Conservation (phyloP, 805 yeast genomes). For the Hanseniaspora lindneri region DNA sequence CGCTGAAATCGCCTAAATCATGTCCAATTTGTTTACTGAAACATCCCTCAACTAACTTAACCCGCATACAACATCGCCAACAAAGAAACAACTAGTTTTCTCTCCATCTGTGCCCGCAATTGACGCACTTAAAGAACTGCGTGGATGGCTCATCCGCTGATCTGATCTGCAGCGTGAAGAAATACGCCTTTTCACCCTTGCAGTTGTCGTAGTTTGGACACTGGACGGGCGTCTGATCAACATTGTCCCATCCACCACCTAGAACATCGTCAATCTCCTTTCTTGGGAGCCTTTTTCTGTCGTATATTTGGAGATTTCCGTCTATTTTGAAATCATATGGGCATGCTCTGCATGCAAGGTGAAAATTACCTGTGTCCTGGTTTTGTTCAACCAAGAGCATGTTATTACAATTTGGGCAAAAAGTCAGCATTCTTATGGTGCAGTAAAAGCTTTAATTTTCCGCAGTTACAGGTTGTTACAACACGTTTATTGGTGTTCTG, state of each 20-base stretch:
- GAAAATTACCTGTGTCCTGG: constrained; percentile 50
- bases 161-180: constrained; percentile 90
- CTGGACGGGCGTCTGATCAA: constrained; percentile 86
- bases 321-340: constrained; percentile 87
- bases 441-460: too few species aligned
- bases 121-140: constrained; percentile 88
- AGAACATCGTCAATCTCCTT: constrained; percentile 92
- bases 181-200: constrained; percentile 84
- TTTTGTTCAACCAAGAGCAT: constrained; percentile 49
- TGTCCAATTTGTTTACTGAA: too few species aligned
- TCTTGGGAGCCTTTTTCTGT: constrained; percentile 68
- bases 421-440: constrained; percentile 90
- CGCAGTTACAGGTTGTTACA: too few species aligned
- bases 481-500: too few species aligned
- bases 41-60: too few species aligned
- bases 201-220: constrained; percentile 75
- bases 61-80: too few species aligned
- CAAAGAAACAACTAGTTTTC: constrained; percentile 77
- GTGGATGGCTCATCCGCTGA: constrained; percentile 99
- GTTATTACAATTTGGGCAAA: constrained; percentile 89
- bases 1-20: too few species aligned
- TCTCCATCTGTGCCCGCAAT: constrained; percentile 92
- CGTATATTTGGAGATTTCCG: constrained; percentile 65
- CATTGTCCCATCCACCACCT: constrained; percentile 99
- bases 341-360: constrained; percentile 83